Evolutionary conservation across 768 basidiomycete species (phyloP).

Genomic region (Kwoniella heveanensis): DNA sequence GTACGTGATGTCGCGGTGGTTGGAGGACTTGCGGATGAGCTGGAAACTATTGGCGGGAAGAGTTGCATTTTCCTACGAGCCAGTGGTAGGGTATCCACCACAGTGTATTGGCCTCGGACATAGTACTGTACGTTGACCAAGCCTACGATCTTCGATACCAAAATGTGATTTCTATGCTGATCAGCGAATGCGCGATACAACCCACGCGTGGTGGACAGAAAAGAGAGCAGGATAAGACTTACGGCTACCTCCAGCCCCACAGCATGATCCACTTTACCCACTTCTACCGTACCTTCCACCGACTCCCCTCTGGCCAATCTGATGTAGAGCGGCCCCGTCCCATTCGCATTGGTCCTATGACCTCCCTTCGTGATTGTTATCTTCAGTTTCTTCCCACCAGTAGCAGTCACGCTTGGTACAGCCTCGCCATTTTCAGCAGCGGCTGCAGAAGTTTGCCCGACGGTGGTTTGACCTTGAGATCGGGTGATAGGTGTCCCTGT

Average conservation of each 20-base stretch:
- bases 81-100: constrained; percentile 45
- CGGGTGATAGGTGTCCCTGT: not conserved
- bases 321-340: constrained; percentile 42
- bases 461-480: constrained; percentile 11
- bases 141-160: constrained; percentile 34
- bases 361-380: constrained; percentile 32
- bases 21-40: not conserved
- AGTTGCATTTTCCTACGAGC: constrained; percentile 22
- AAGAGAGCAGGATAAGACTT: constrained; percentile 25
- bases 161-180: not conserved
- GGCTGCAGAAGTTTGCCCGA: not conserved
- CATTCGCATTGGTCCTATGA: constrained; percentile 34
- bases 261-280: constrained; percentile 47
- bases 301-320: constrained; percentile 31
- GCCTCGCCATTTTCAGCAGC: not conserved
- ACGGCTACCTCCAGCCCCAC: constrained; percentile 42
- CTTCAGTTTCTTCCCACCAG: constrained; percentile 42
- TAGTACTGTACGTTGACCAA: constrained; percentile 44
- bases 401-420: constrained; percentile 4
- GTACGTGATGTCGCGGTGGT: no score
- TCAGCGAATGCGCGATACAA: not conserved
- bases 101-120: constrained; percentile 48
- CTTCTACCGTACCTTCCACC: constrained; percentile 40
- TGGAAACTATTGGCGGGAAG: constrained; percentile 22
- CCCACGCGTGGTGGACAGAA: not conserved